These are phyloP conservation scores for Phialophora chinensis DNA, from an alignment of 2,329 filamentous ascomycete genomes.

Conservation along the genomic window DNA sequence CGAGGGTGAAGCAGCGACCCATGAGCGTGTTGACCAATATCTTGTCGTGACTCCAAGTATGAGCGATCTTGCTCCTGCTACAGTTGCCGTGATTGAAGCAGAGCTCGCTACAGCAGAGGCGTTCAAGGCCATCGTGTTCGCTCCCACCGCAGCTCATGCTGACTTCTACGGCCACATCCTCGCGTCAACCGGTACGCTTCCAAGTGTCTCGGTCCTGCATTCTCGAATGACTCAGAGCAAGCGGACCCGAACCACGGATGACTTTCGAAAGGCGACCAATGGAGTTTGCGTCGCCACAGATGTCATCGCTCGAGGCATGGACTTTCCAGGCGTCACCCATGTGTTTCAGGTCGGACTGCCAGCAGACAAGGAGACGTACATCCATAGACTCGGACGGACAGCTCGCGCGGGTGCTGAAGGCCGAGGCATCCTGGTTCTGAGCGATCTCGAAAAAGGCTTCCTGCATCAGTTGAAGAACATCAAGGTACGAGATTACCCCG, in stretches of 20 bases:
- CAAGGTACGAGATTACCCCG: conserved; percentile 22
- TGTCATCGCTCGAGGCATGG: conserved; percentile 81
- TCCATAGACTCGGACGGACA: conserved; percentile 78
- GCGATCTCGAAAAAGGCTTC: conserved; percentile 56
- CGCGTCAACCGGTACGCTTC: conserved; percentile 46
- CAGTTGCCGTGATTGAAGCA: conserved; percentile 17
- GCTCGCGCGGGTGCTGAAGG: conserved; percentile 64
- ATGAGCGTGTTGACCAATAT: conserved; percentile 81
- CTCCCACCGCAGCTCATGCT: conserved; percentile 69
- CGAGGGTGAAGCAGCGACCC: conserved; percentile 80
- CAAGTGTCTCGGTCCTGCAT: conserved; percentile 68
- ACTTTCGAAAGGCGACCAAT: conserved; percentile 68
- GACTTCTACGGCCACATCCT: conserved; percentile 60
- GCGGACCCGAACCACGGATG: conserved; percentile 72
- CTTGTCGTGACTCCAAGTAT: conserved; percentile 69
- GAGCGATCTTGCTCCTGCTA: conserved; percentile 67
- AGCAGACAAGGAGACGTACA: conserved; percentile 71
- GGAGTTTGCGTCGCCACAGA: conserved; percentile 78
- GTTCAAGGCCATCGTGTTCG: conserved; percentile 95
- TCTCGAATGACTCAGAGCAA: conserved; percentile 74
- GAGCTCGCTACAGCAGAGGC: conserved; percentile 46
- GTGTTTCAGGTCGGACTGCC: conserved; percentile 75
- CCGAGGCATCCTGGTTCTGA: conserved; percentile 61
- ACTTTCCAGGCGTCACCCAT: conserved; percentile 80
- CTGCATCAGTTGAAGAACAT: conserved; percentile 44